Percentiles rank a stretch among this genome's conserved stretches.
phyloP scores from a whole-genome alignment of 768 basidiomycete species.

The Kwoniella botswanensis region DNA sequence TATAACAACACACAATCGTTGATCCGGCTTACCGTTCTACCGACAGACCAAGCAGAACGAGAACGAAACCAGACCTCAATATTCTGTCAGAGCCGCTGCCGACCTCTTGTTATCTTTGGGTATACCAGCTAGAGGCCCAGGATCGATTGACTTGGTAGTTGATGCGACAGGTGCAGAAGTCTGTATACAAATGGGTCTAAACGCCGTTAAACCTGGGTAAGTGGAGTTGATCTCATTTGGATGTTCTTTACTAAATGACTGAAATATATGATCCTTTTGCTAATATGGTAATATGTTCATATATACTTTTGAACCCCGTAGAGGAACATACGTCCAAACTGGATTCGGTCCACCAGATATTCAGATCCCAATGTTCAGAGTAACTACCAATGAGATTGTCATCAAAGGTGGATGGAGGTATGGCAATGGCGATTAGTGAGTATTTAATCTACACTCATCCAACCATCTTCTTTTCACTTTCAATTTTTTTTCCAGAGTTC shows the following conservation, averaged over 20 bases:
- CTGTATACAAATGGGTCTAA: conserved; percentile 84
- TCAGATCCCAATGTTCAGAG: conserved; percentile 70
- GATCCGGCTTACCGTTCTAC: too few species aligned
- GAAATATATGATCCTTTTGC: too few species aligned
- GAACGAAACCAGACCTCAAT: conserved; percentile 71
- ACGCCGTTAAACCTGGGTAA: conserved; percentile 71
- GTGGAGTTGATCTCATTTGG: conserved; percentile 12
- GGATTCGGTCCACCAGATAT: conserved; percentile 84
- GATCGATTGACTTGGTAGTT: conserved; percentile 80
- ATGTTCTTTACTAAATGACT: neutral
- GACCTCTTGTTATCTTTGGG: conserved; percentile 70
- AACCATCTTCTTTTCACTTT: too few species aligned
- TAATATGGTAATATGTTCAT: too few species aligned
- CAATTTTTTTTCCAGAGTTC: too few species aligned
- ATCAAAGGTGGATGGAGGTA: conserved; percentile 90
- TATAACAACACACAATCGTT: too few species aligned
- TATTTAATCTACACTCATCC: neutral
- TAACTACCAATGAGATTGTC: conserved; percentile 77
- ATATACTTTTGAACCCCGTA: conserved; percentile 5
- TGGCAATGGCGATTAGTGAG: conserved; percentile 52
- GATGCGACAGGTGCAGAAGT: conserved; percentile 93
- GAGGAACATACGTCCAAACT: conserved; percentile 65
- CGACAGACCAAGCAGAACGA: conserved; percentile 59
- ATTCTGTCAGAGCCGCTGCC: conserved; percentile 73
- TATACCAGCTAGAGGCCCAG: conserved; percentile 72